Base-by-base conservation (phyloP, 2,329 filamentous ascomycete species). In the Pezicula radicicola region DNA sequence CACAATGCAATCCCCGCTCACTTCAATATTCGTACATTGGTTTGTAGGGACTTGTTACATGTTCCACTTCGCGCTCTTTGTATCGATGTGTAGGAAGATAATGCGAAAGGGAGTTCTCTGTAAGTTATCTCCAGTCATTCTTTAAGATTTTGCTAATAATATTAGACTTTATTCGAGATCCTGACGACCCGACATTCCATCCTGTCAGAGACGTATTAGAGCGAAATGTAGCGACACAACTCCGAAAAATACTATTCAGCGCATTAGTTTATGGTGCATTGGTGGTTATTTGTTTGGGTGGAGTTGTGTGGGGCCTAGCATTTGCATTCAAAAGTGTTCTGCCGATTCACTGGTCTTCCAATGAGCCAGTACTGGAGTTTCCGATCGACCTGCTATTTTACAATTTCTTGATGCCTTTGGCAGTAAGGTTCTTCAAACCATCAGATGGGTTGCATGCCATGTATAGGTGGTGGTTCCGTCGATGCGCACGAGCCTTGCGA, bases 21-120 rank as follows among this genome's bases (percentile, higher is more conserved):
- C 91, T 1, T 96, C 93, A 13, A 83, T 95, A 13, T 99, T 99
- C 68, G 88, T 97, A 48, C 94, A 99, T 69, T 99, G 94, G 94
- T 99, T 99, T 66, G 87, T 97, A 51, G 94, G 94, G 46, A 99
- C 94, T 3, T 96, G 92, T 57, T 99, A 99, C 71, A 99, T 99
- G 95, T 99, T 99, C 73, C 94, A 99, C 68, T 99, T 99, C 68
- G 94, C 94, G 5, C 80, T 99, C 3, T 99, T 99, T 67, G 94
- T 99, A 16, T 95, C 92, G 51, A 97, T 99, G 92, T 99, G 94
- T 71, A 87, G 94, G 56, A 97, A 96, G 74, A 96, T 97, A 53
- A 89, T 99, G 87, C 87, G 94, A 57, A 91, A 85, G 60, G 94
- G 94, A 48, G 94, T 99, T 39, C 77, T 99, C 53, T 97, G 87